Evolutionary conservation across 352 stramenopile genomes (phyloP).

Genomic region (Pythium oligandrum): DNA sequence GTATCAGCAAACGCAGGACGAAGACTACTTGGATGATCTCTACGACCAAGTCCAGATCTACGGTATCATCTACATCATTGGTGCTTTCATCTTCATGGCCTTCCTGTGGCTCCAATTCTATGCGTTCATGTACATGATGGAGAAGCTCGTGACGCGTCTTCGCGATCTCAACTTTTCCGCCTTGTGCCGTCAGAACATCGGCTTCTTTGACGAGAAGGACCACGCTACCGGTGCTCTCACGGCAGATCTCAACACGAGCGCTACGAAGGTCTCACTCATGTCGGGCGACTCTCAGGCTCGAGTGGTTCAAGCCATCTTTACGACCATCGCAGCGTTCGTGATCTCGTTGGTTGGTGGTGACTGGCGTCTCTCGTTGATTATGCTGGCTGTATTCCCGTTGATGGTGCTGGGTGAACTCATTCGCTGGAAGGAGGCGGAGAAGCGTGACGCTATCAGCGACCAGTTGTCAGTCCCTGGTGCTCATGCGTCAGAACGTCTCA

Average conservation of each 20-base stretch:
- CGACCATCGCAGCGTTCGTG: constrained; percentile 21
- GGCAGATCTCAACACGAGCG: constrained; percentile 28
- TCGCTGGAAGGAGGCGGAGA: constrained; percentile 15
- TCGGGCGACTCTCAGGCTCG: constrained; percentile 27
- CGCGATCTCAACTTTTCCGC: constrained; percentile 26
- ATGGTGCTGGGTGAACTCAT: constrained; percentile 21
- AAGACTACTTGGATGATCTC: constrained; percentile 9
- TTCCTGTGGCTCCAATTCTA: constrained; percentile 16
- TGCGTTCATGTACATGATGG: constrained; percentile 21
- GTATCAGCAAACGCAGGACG: constrained; percentile 8
- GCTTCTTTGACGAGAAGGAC: constrained; percentile 26
- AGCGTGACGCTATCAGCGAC: constrained; percentile 2
- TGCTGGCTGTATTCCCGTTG: constrained; percentile 38
- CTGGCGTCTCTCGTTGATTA: constrained; percentile 45
- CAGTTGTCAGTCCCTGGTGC: constrained; percentile 19
- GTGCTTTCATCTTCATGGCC: constrained; percentile 17
- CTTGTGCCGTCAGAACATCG: constrained; percentile 25
- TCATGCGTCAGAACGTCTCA: constrained; percentile 26
- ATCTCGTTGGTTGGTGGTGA: constrained; percentile 34
- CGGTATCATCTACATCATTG: constrained; percentile 21
- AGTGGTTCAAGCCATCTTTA: constrained; percentile 27
- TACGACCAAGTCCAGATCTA: constrained; percentile 20
- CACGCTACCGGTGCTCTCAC: constrained; percentile 17
- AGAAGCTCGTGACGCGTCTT: constrained; percentile 25
- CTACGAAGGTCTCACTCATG: constrained; percentile 26